A percentile compares a stretch with the other conserved stretches of the same genome.
phyloP scores from a whole-genome alignment of 2,329 filamentous ascomycete genomes.

The Cytospora chrysosperma region DNA sequence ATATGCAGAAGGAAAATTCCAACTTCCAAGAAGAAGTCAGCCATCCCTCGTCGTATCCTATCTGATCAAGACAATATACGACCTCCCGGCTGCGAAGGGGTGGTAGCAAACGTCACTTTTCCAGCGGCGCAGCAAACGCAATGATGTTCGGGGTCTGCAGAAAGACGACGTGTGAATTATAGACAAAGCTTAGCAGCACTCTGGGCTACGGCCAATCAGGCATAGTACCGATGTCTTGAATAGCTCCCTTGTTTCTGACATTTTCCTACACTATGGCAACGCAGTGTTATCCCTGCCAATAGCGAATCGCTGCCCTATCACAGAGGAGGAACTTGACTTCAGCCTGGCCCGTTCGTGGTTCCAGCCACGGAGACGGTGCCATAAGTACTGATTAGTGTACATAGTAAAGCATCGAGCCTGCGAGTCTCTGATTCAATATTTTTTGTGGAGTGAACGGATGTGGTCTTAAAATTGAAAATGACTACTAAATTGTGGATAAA shows the following conservation, averaged over 20 bases:
- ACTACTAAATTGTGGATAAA: not conserved
- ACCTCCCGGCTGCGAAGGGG: not conserved
- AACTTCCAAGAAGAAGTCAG: not conserved
- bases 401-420: not conserved
- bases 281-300: constrained; percentile 5
- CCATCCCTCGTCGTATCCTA: not conserved
- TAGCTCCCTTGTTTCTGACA: not conserved
- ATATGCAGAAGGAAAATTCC: constrained; percentile 3
- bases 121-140: not conserved
- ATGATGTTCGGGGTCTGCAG: not conserved
- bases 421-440: not conserved
- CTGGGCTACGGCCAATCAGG: not conserved
- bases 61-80: not conserved
- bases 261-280: no score
- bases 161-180: not conserved
- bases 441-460: not conserved
- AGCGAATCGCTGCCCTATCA: constrained; percentile 1
- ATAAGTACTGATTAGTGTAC: not conserved
- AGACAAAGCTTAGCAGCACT: not conserved
- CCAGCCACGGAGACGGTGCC: not conserved
- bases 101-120: not conserved
- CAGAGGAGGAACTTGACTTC: not conserved
- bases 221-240: not conserved
- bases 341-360: not conserved
- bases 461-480: not conserved